Conservation (phyloP, 495 filamentous ascomycete species). For the Aspergillus cavernicola region DNA sequence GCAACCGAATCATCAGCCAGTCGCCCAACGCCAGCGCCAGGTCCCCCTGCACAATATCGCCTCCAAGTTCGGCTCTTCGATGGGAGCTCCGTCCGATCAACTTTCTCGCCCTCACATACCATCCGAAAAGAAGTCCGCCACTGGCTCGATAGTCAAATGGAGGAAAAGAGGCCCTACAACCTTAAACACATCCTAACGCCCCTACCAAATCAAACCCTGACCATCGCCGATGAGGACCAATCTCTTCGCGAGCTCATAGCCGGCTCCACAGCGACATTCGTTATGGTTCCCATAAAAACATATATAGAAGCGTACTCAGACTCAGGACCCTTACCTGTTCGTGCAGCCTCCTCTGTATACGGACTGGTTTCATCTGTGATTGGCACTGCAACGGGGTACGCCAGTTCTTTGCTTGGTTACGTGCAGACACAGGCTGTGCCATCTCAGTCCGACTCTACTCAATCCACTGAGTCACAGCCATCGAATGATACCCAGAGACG, state of each 20-base stretch:
- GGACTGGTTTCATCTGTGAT: conserved; percentile 41
- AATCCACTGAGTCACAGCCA: conserved; percentile 7
- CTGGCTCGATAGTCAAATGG: conserved; percentile 65
- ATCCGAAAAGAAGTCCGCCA: conserved; percentile 65
- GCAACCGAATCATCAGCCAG: conserved; percentile 13
- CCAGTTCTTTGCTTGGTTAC: conserved; percentile 56
- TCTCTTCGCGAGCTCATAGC: conserved; percentile 64
- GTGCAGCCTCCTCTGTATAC: conserved; percentile 41
- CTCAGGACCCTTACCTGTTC: conserved; percentile 35
- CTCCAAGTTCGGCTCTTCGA: conserved; percentile 84
- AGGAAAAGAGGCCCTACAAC: conserved; percentile 61
- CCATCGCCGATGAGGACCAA: conserved; percentile 67
- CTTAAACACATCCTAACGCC: conserved; percentile 85
- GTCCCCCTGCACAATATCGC: conserved; percentile 43
- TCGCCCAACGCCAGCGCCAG: conserved; percentile 14
- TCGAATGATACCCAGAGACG: conserved; percentile 14
- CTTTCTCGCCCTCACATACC: conserved; percentile 61
- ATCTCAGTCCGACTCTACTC: conserved; percentile 8
- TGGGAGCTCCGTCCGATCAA: conserved; percentile 69
- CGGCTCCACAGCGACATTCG: conserved; percentile 73
- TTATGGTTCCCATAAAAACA: conserved; percentile 67
- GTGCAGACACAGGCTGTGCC: conserved; percentile 29
- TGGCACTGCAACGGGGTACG: conserved; percentile 43
- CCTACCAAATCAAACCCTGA: conserved; percentile 66
- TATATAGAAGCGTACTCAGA: conserved; percentile 59